Conservation (phyloP, 192 early-diverging fungal genomes). For the Coemansia sp. region DNA sequence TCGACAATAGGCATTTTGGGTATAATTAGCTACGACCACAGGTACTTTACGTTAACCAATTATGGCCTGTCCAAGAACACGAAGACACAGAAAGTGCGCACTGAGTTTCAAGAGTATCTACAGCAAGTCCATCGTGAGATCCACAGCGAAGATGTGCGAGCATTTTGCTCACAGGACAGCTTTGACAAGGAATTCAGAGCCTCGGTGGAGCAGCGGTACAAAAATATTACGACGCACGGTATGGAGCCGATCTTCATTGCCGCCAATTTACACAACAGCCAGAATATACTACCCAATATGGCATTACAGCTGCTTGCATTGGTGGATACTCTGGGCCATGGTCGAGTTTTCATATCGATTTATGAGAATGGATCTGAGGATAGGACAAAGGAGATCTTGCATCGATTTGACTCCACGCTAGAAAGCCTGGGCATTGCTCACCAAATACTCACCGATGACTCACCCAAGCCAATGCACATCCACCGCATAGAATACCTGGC, state of each 20-base stretch:
- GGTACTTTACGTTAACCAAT: neutral
- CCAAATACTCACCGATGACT: slow-evolving; percentile 15
- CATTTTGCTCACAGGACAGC: slow-evolving; percentile 18
- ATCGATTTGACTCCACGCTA: slow-evolving; percentile 13
- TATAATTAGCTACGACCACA: neutral
- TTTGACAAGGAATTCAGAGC: slow-evolving; percentile 18
- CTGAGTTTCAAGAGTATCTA: slow-evolving; percentile 12
- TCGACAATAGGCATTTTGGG: neutral
- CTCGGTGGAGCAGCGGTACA: slow-evolving; percentile 19
- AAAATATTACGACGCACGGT: neutral
- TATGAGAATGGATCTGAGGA: slow-evolving; percentile 57
- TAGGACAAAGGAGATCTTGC: slow-evolving; percentile 39
- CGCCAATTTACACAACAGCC: slow-evolving; percentile 48
- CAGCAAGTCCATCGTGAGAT: slow-evolving; percentile 13
- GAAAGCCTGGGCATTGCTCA: slow-evolving; percentile 25
- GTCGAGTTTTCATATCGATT: slow-evolving; percentile 49
- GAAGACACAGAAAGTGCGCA: no score
- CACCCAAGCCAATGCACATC: neutral
- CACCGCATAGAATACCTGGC: slow-evolving; percentile 59
- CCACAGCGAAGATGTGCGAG: slow-evolving; percentile 25
- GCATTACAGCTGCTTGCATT: slow-evolving; percentile 34
- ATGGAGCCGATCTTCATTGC: slow-evolving; percentile 27
- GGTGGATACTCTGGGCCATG: slow-evolving; percentile 33
- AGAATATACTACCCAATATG: slow-evolving; percentile 47
- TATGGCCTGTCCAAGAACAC: neutral